These are phyloP conservation scores for Candida buenavistaensis DNA, from an alignment of 1,139 yeast genomes.

Conservation along the genomic window DNA sequence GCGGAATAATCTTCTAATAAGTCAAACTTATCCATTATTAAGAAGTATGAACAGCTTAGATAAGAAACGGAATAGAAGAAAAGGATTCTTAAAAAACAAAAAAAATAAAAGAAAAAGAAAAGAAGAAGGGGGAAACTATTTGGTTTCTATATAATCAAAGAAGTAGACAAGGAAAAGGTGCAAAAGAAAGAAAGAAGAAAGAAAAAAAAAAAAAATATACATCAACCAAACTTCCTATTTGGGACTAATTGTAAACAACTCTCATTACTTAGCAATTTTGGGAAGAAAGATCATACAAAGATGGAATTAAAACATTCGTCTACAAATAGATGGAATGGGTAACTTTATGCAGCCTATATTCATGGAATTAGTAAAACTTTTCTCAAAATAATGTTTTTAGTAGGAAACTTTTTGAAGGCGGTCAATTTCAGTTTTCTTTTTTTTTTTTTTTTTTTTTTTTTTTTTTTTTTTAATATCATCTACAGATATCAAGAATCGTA, in stretches of 20 bases:
- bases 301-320: not conserved
- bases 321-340: no score
- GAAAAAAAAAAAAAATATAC: not conserved
- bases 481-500: no score
- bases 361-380: no score
- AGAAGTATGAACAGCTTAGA: not conserved
- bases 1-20: slow-evolving; percentile 32
- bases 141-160: no score
- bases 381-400: no score
- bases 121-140: not conserved
- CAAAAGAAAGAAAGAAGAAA: slow-evolving; percentile 1
- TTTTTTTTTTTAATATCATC: no score
- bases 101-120: not conserved
- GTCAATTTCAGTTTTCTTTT: no score
- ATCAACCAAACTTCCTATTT: slow-evolving; percentile 3
- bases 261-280: not conserved
- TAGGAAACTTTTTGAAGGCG: no score
- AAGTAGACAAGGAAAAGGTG: slow-evolving; percentile 1
- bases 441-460: no score
- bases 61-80: not conserved
- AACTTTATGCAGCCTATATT: no score
- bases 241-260: slow-evolving; percentile 5
- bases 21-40: slow-evolving; percentile 32
- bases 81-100: not conserved
- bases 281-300: not conserved